A percentile compares a stretch with the other conserved stretches of the same genome.
Evolutionary conservation across 2,329 filamentous ascomycete genomes (phyloP).

Genomic region (Hypomyces perniciosus): DNA sequence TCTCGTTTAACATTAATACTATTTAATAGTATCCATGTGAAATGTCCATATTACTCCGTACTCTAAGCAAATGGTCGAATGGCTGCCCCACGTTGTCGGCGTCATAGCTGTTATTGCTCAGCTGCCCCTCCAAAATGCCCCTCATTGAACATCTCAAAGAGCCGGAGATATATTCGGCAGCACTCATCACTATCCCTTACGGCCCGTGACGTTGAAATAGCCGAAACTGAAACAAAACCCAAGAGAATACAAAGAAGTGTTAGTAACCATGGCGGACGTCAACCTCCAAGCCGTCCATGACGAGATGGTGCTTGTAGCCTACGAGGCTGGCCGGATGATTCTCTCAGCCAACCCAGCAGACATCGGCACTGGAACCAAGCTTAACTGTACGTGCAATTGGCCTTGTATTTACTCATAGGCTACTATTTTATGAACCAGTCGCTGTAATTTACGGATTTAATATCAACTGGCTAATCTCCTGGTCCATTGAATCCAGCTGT

Average conservation of each 20-base stretch:
- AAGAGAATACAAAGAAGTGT: neutral
- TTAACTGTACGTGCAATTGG: conserved; percentile 49
- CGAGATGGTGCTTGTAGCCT: conserved; percentile 52
- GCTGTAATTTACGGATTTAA: too few relatives aligned
- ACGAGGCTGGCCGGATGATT: conserved; percentile 61
- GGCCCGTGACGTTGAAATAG: neutral
- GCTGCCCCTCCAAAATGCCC: conserved; percentile 10
- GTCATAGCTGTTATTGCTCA: neutral
- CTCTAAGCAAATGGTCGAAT: neutral
- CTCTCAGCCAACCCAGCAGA: conserved; percentile 53
- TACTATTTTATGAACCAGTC: too few relatives aligned
- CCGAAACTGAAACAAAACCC: neutral
- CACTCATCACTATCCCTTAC: too few relatives aligned
- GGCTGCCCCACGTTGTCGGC: conserved; percentile 3
- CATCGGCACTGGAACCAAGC: conserved; percentile 53
- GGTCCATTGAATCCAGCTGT: conserved; percentile 40
- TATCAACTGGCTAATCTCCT: too few relatives aligned
- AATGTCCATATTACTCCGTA: too few relatives aligned
- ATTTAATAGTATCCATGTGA: too few relatives aligned
- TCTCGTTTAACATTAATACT: too few relatives aligned
- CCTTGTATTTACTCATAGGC: neutral
- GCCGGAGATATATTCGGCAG: neutral
- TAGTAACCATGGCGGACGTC: conserved; percentile 43
- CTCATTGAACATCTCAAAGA: neutral
- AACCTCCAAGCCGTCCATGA: conserved; percentile 58